These are phyloP conservation scores for Proliferodiscus dingleyae DNA, from an alignment of 2,329 filamentous ascomycete species.

Conservation along the genomic window DNA sequence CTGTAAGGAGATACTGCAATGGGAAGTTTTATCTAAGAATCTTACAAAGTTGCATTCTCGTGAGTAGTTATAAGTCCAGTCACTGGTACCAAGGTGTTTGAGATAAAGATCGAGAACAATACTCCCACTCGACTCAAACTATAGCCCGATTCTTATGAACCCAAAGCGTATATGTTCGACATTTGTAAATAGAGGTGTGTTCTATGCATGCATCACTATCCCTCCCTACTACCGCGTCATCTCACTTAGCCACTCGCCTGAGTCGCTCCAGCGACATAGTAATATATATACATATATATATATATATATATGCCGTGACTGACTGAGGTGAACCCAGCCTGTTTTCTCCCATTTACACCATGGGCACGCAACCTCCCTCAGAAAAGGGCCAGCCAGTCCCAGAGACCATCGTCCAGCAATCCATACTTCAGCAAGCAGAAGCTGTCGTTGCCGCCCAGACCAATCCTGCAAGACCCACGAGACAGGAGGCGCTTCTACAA, in stretches of 20 bases:
- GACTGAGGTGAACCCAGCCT: conserved; percentile 14
- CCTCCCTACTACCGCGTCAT: conserved; percentile 9
- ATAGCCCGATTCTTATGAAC: conserved; percentile 5
- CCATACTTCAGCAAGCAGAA: conserved; percentile 30
- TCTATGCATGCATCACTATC: not conserved
- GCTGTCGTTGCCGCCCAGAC: conserved; percentile 25
- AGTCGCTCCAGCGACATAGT: conserved; percentile 8
- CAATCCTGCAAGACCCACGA: conserved; percentile 22
- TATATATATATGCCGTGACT: conserved; percentile 9
- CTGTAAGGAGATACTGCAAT: conserved; percentile 8
- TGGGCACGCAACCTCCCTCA: conserved; percentile 51
- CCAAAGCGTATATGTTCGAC: not conserved
- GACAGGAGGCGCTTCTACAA: conserved; percentile 22
- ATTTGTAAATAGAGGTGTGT: conserved; percentile 3
- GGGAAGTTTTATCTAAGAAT: conserved; percentile 3
- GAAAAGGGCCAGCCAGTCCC: conserved; percentile 30
- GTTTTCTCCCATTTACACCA: conserved; percentile 42
- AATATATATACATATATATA: conserved; percentile 4
- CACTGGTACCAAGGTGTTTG: conserved; percentile 3
- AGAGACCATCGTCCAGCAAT: conserved; percentile 23
- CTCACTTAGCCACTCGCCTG: conserved; percentile 14
- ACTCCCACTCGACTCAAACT: conserved; percentile 2
- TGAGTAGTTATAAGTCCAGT: conserved; percentile 9
- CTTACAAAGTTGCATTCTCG: conserved; percentile 6
- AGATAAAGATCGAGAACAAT: conserved; percentile 4